Conservation (phyloP, 2,329 filamentous ascomycete genomes). For the Mycogone perniciosa region DNA sequence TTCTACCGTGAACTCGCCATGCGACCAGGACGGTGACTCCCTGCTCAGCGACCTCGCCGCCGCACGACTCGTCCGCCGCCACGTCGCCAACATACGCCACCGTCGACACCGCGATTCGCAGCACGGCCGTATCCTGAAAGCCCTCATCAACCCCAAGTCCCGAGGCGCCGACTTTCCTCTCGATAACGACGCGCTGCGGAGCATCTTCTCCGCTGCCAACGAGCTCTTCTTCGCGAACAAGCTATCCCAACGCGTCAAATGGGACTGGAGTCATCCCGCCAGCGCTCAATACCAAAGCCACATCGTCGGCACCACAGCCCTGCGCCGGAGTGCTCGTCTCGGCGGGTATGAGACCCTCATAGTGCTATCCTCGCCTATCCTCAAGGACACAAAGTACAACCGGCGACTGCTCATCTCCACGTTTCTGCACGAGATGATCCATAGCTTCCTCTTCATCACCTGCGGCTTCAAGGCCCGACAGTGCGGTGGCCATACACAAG, state of each 20-base stretch:
- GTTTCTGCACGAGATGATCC: slow-evolving; percentile 61
- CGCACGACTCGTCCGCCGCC: slow-evolving; percentile 41
- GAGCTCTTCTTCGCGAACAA: slow-evolving; percentile 55
- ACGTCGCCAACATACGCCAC: slow-evolving; percentile 36
- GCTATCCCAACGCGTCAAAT: slow-evolving; percentile 51
- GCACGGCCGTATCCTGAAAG: slow-evolving; percentile 51
- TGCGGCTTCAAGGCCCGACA: slow-evolving; percentile 52
- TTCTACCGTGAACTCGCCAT: slow-evolving; percentile 24
- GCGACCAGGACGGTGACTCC: slow-evolving; percentile 25
- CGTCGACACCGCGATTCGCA: slow-evolving; percentile 43
- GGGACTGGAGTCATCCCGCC: slow-evolving; percentile 53
- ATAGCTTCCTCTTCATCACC: slow-evolving; percentile 58
- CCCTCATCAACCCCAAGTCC: slow-evolving; percentile 47
- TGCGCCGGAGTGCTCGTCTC: slow-evolving; percentile 39
- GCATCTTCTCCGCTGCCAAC: slow-evolving; percentile 55
- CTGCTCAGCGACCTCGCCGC: slow-evolving; percentile 41
- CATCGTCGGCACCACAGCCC: slow-evolving; percentile 57
- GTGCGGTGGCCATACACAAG: slow-evolving; percentile 53
- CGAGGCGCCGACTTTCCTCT: slow-evolving; percentile 43
- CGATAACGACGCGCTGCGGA: slow-evolving; percentile 50
- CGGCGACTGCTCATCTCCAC: slow-evolving; percentile 56
- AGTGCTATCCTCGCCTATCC: slow-evolving; percentile 52
- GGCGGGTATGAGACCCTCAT: slow-evolving; percentile 58
- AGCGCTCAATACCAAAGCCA: slow-evolving; percentile 45
- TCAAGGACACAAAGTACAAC: slow-evolving; percentile 51